Evolutionary conservation across 108 stramenopile genomes (phyloP).

Genomic region (Pseudonitzschia multistriata): DNA sequence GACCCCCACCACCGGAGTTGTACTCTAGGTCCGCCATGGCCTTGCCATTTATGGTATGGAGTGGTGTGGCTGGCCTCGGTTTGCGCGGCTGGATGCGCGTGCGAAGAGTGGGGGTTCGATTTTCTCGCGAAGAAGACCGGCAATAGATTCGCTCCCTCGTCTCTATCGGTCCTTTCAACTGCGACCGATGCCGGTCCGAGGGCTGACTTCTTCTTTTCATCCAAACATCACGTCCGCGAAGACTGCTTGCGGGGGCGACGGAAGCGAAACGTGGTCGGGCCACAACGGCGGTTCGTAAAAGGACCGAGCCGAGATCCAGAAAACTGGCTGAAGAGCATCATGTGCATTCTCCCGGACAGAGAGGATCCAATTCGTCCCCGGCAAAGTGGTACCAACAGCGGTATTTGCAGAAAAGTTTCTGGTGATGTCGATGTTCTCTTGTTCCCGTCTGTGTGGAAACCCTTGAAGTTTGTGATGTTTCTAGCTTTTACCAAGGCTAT

Average conservation of each 20-base stretch:
- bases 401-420: background rate
- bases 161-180: background rate
- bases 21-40: constrained; percentile 15
- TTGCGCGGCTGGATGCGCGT: background rate
- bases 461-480: constrained; percentile 32
- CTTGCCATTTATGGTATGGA: constrained; percentile 52
- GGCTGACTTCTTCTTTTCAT: background rate
- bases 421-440: constrained; percentile 45
- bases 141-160: background rate
- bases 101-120: constrained; percentile 11
- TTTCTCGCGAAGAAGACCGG: background rate
- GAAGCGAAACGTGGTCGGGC: constrained; percentile 34
- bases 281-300: constrained; percentile 40
- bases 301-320: constrained; percentile 56
- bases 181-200: background rate
- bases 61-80: constrained; percentile 63
- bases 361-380: background rate
- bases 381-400: background rate
- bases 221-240: background rate
- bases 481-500: constrained; percentile 33
- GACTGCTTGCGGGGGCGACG: constrained; percentile 3
- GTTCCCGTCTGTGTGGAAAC: constrained; percentile 74
- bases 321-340: constrained; percentile 38
- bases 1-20: constrained; percentile 29
- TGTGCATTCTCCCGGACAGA: background rate